Evolutionary conservation across 495 filamentous ascomycete genomes (phyloP), one percentile per base, ranked within the genome.

Genomic region (Penicillium flavigenum): DNA sequence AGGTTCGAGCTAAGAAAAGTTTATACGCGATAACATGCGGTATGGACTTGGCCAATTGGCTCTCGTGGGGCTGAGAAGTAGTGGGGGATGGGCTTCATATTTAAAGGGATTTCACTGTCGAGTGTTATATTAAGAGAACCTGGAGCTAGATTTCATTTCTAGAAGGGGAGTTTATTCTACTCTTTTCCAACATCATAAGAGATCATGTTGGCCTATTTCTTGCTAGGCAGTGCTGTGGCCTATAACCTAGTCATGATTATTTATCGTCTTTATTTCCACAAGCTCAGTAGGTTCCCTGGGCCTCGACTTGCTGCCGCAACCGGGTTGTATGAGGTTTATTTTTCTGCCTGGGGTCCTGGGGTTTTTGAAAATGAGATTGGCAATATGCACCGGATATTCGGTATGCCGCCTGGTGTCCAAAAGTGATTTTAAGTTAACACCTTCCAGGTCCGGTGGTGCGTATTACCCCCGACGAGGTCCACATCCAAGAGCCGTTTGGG

Each of bases 251-350:
- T 67, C 26, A 59, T 58, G 32, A 34, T 45, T n/a, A 39, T 75
- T 27, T 75, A 74, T 32, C 69, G 73, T 3, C 64, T 75, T 16
- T 65, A 68, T 47, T 59, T 78, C 19, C 71, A 74, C 41, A 70
- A 75, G n/a, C 61, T 79, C 0, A 68, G 65, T 44, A 66, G 55
- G 49, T 76, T 78, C 44, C 80, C 80, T 0, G 80, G 79, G 6
- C 76, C 78, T 0, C 72, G 67, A 24, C 60, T 81, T 11, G 79
- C 79, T 0, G 76, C 75, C 4, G 53, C 71, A 17, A 76, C 75
- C 0, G 72, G 71, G 31, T 57, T 74, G 19, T 79, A 79, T 41
- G 81, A 83, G 53, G 63, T 76, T 22, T 81, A 77, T 56, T 78
- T 76, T 46, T 74, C 80, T 19, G 61, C 73, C n/a, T 68, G 75